Conservation (phyloP, 106 monocot species). For the Posidonia australis region DNA sequence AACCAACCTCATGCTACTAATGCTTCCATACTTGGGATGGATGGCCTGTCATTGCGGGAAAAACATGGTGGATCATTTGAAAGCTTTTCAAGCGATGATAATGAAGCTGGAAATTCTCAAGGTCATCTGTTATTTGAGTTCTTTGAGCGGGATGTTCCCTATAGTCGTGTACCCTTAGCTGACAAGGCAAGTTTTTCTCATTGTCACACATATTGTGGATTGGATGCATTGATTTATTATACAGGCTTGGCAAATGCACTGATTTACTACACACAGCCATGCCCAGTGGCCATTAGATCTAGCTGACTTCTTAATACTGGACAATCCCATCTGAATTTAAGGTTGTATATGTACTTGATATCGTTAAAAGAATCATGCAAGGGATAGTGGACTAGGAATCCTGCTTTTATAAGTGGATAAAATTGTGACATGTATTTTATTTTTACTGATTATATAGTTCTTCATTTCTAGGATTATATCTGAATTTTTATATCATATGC, state of each 20-base stretch:
- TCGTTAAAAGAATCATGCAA: background rate
- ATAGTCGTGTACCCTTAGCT: slow-evolving; percentile 55
- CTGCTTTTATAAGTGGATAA: background rate
- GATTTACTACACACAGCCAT: background rate
- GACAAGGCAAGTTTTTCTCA: slow-evolving; percentile 58
- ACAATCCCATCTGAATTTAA: background rate
- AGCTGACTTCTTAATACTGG: too few relatives aligned
- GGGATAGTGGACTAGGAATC: too few relatives aligned
- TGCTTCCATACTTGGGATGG: slow-evolving; percentile 1
- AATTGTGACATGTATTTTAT: too few relatives aligned
- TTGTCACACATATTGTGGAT: background rate
- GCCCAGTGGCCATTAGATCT: background rate
- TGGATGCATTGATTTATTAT: background rate
- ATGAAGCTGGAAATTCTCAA: slow-evolving; percentile 36
- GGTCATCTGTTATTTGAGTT: slow-evolving; percentile 45
- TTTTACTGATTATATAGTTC: too few relatives aligned
- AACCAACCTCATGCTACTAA: slow-evolving; percentile 5
- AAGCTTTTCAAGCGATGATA: slow-evolving; percentile 49
- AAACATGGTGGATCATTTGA: slow-evolving; percentile 16
- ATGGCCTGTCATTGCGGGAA: slow-evolving; percentile 28
- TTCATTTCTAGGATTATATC: too few relatives aligned
- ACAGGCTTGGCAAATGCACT: background rate
- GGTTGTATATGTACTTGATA: background rate
- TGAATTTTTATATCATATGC: too few relatives aligned
- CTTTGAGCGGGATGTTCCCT: slow-evolving; percentile 50